Conservation (phyloP, 106 monocot species). For the Phalaenopsis equestris region DNA sequence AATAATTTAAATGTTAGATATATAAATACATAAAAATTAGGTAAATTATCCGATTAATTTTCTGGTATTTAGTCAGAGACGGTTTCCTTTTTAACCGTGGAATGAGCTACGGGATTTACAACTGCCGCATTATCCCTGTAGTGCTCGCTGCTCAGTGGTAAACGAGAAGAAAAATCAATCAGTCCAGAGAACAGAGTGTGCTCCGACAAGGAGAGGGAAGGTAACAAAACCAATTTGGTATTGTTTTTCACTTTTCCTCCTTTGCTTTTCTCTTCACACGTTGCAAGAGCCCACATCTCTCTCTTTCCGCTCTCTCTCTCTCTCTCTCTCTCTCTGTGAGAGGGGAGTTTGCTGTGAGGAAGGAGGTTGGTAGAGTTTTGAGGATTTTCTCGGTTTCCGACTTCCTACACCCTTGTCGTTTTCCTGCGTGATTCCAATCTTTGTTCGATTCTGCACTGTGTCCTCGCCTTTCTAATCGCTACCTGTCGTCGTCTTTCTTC, state of each 20-base stretch:
- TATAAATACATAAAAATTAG: no score
- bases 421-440: constrained; percentile 1
- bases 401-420: background rate
- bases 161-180: background rate
- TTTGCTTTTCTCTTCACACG: background rate
- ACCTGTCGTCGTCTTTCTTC: background rate
- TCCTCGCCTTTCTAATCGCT: constrained; percentile 9
- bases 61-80: no score
- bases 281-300: background rate
- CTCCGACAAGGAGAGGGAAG: background rate
- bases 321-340: background rate
- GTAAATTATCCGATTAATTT: no score
- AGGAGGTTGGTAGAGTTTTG: constrained; percentile 1
- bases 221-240: constrained; percentile 1
- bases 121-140: background rate
- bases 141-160: background rate
- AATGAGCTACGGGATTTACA: background rate
- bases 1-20: no score
- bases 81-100: background rate
- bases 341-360: background rate
- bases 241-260: background rate
- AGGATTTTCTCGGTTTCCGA: background rate
- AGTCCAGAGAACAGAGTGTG: background rate
- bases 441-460: constrained; percentile 6
- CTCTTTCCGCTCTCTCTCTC: background rate